These are phyloP conservation scores for Dactylellina leptospora DNA, from an alignment of 2,329 filamentous ascomycete genomes.

Conservation along the genomic window DNA sequence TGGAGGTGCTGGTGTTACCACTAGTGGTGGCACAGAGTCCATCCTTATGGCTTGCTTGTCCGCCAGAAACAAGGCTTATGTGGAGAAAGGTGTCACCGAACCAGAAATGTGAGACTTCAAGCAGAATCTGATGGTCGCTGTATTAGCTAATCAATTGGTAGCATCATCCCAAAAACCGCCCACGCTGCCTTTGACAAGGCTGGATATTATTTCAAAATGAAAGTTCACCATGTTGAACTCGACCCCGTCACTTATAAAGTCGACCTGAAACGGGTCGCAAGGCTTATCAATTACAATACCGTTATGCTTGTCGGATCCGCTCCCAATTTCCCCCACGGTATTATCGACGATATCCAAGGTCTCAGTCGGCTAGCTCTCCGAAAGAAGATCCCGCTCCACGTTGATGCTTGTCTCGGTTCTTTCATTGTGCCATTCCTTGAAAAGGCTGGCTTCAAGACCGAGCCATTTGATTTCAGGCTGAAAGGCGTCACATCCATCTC, in stretches of 20 bases:
- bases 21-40: conserved; percentile 91
- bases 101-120: conserved; percentile 80
- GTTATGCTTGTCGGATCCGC: conserved; percentile 91
- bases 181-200: conserved; percentile 98
- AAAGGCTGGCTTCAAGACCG: conserved; percentile 88
- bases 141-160: conserved; percentile 60
- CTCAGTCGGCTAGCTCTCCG: conserved; percentile 83
- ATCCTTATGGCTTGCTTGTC: conserved; percentile 95
- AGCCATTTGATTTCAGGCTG: conserved; percentile 90
- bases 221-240: conserved; percentile 85
- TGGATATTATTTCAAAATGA: conserved; percentile 95
- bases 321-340: conserved; percentile 97
- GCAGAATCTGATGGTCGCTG: not conserved
- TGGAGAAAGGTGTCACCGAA: conserved; percentile 85
- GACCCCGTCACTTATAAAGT: conserved; percentile 87
- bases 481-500: conserved; percentile 94
- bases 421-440: conserved; percentile 93
- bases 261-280: conserved; percentile 77
- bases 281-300: conserved; percentile 93
- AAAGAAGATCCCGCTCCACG: conserved; percentile 85
- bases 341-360: conserved; percentile 90
- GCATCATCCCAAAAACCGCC: conserved; percentile 91
- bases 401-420: conserved; percentile 96
- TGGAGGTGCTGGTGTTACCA: conserved; percentile 86
- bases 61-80: conserved; percentile 86